phyloP scores from a whole-genome alignment of 2,329 filamentous ascomycete species.

The Verticillium longisporum region DNA sequence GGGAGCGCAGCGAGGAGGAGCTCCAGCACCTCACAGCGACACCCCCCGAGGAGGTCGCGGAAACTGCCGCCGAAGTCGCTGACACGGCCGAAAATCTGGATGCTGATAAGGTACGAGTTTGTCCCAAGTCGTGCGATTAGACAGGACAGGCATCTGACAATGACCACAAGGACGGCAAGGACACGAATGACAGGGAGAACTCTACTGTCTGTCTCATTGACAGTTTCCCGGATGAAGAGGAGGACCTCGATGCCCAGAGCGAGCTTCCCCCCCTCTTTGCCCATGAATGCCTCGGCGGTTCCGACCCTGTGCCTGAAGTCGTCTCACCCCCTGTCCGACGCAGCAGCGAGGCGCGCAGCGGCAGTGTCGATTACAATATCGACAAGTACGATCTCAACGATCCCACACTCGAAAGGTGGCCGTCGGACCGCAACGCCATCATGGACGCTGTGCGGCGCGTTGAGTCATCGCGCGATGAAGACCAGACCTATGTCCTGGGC shows the following conservation, averaged over 20 bases:
- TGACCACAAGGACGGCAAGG: slow-evolving; percentile 1
- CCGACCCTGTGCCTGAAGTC: slow-evolving; percentile 12
- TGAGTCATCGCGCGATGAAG: slow-evolving; percentile 34
- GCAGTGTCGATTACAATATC: slow-evolving; percentile 13
- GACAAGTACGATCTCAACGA: slow-evolving; percentile 33
- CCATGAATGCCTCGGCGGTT: slow-evolving; percentile 37
- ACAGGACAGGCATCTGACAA: slow-evolving; percentile 5
- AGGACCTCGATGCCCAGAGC: slow-evolving; percentile 6
- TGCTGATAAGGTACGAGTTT: slow-evolving; percentile 9
- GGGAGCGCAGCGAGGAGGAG: slow-evolving; percentile 21
- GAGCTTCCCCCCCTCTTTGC: slow-evolving; percentile 34
- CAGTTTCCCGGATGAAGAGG: slow-evolving; percentile 7
- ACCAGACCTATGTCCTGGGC: slow-evolving; percentile 28
- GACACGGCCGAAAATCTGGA: slow-evolving; percentile 32
- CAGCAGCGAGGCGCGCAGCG: not conserved
- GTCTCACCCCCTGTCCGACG: not conserved
- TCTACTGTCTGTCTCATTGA: not conserved
- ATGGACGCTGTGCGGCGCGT: slow-evolving; percentile 38
- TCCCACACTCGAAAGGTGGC: slow-evolving; percentile 41
- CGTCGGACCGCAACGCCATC: slow-evolving; percentile 35
- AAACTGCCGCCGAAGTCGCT: slow-evolving; percentile 36
- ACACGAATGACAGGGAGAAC: not conserved
- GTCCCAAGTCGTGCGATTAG: not conserved
- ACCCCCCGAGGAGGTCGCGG: slow-evolving; percentile 32
- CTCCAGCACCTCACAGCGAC: slow-evolving; percentile 27